phyloP scores from a whole-genome alignment of 768 basidiomycete species.

The Mycena venus region DNA sequence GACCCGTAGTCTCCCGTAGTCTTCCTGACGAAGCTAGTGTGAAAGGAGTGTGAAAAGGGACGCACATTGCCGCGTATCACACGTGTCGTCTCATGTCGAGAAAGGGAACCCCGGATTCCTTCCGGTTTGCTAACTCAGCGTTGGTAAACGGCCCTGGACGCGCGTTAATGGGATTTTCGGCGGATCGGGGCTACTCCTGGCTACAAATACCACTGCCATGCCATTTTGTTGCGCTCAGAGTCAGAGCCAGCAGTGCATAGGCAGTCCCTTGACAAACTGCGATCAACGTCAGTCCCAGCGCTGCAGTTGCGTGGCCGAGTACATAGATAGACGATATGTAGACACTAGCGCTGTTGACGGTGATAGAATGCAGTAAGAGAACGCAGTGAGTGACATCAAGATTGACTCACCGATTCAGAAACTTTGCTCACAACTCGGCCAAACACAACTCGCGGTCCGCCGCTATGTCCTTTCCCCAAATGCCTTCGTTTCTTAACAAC shows the following conservation, averaged over 20 bases:
- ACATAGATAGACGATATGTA: not conserved
- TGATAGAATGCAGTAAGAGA: not conserved
- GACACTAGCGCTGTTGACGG: not conserved
- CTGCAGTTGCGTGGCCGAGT: conserved; percentile 3
- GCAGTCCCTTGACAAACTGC: conserved; percentile 6
- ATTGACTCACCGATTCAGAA: not conserved
- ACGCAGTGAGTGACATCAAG: not conserved
- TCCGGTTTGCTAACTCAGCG: not conserved
- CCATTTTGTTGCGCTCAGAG: not conserved
- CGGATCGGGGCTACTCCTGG: not conserved
- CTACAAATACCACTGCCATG: not conserved
- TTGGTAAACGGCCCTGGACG: not conserved
- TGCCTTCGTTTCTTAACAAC: conserved; percentile 28
- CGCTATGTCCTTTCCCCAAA: conserved; percentile 23
- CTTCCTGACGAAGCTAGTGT: not conserved
- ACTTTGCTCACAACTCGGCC: not conserved
- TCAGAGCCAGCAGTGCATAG: not conserved
- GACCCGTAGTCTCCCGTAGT: not conserved
- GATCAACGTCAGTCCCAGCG: conserved; percentile 2
- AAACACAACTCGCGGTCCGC: not conserved
- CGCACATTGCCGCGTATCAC: not conserved
- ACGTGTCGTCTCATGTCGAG: not conserved
- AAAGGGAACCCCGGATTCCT: not conserved
- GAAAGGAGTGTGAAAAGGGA: not conserved
- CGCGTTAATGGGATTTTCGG: not conserved